Conservation (phyloP, 2,329 filamentous ascomycete genomes). For the Paecilomyces formosus region DNA sequence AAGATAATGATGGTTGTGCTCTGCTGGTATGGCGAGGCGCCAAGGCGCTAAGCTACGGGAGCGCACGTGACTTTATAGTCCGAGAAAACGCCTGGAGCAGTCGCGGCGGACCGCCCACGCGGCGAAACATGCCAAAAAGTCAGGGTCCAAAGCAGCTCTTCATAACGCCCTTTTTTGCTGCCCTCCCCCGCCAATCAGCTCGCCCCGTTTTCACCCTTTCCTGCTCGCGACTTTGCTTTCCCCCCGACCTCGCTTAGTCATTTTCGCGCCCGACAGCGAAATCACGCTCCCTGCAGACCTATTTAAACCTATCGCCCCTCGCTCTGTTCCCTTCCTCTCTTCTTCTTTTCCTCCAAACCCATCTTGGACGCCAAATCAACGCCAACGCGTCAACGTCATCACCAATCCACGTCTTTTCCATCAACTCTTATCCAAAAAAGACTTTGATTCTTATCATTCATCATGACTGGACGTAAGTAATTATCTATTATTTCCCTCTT, state of each 20-base stretch:
- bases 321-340: conserved; percentile 10
- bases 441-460: conserved; percentile 8
- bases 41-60: neutral
- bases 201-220: conserved; percentile 9
- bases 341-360: conserved; percentile 6
- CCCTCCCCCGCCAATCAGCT: conserved; percentile 25
- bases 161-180: conserved; percentile 30
- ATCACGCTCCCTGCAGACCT: conserved; percentile 3
- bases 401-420: conserved; percentile 2
- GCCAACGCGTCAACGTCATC: conserved; percentile 13
- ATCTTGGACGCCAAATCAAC: neutral
- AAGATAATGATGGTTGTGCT: too few species aligned
- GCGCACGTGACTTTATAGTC: neutral
- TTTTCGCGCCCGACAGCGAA: neutral
- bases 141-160: conserved; percentile 29
- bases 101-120: conserved; percentile 9
- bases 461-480: conserved; percentile 37
- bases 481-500: neutral
- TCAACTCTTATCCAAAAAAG: conserved; percentile 4
- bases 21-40: too few species aligned
- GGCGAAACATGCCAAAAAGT: conserved; percentile 14
- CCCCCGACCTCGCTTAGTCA: conserved; percentile 13
- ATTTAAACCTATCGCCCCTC: conserved; percentile 11
- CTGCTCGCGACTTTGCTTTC: conserved; percentile 1
- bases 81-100: neutral